Evolutionary conservation across 495 filamentous ascomycete genomes (phyloP).

Genomic region (Hypomontagnella monticulosa): DNA sequence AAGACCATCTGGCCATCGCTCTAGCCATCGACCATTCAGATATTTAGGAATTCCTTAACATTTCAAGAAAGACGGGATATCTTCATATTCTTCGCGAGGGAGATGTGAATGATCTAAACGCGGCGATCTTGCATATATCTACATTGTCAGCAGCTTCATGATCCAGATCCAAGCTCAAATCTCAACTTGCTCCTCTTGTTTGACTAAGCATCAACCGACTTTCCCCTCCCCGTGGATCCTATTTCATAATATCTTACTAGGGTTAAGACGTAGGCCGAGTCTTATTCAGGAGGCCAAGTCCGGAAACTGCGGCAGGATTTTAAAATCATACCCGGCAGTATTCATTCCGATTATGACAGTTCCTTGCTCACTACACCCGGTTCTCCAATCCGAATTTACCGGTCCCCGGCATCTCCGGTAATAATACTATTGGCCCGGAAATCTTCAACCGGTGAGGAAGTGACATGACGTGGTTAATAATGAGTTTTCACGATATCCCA

Average conservation of each 20-base stretch:
- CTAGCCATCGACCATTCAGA: too few species aligned
- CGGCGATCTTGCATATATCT: constrained; percentile 19
- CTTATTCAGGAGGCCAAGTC: constrained; percentile 6
- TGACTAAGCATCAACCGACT: constrained; percentile 1
- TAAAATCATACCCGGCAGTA: constrained; percentile 33
- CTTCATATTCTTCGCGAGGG: background rate
- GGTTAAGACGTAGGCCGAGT: constrained; percentile 21
- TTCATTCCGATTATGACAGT: constrained; percentile 33
- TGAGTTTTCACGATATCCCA: constrained; percentile 1
- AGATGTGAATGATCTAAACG: background rate
- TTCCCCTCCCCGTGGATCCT: background rate
- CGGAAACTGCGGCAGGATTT: constrained; percentile 26
- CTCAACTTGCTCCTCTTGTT: constrained; percentile 2
- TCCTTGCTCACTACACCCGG: constrained; percentile 21
- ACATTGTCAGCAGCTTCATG: background rate
- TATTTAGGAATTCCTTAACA: background rate
- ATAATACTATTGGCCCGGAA: constrained; percentile 40
- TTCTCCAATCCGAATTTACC: constrained; percentile 38
- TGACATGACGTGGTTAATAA: constrained; percentile 15
- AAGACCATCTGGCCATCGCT: background rate
- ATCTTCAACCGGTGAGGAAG: constrained; percentile 25
- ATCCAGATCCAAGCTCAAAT: constrained; percentile 17
- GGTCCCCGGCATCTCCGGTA: constrained; percentile 40
- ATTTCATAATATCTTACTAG: constrained; percentile 16
- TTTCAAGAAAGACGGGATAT: background rate